Evolutionary conservation across 192 early-diverging fungal species (phyloP).

Genomic region (Entophlyctis luteolus): DNA sequence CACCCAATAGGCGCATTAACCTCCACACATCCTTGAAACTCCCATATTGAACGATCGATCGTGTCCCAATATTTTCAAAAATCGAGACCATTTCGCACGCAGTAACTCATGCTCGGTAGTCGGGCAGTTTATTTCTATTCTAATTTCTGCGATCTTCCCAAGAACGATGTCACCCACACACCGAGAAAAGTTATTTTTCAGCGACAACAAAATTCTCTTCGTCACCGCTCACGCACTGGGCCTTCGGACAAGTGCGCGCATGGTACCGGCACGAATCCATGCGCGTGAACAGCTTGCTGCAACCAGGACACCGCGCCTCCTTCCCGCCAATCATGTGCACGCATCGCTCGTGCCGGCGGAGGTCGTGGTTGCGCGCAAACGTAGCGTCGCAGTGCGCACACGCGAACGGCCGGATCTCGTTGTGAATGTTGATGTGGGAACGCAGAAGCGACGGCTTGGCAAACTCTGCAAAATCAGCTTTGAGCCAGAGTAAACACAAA

Average conservation of each 20-base stretch:
- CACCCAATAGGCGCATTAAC: too few species aligned
- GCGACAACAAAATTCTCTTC: too few species aligned
- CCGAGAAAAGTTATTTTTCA: too few species aligned
- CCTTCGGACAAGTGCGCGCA: background rate
- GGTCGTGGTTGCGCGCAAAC: slow-evolving; percentile 19
- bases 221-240: too few species aligned
- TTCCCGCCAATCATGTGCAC: slow-evolving; percentile 1
- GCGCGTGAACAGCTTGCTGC: background rate
- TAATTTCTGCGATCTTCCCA: too few species aligned
- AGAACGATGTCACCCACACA: too few species aligned
- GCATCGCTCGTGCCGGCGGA: slow-evolving; percentile 1
- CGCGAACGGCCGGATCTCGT: background rate
- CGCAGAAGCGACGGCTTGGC: background rate
- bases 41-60: too few species aligned
- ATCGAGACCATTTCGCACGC: too few species aligned
- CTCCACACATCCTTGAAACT: too few species aligned
- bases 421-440: slow-evolving; percentile 8
- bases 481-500: background rate
- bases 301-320: background rate
- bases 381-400: background rate
- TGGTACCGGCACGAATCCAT: slow-evolving; percentile 1
- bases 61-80: too few species aligned
- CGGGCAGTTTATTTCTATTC: too few species aligned
- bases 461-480: slow-evolving; percentile 4
- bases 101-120: too few species aligned